These are phyloP conservation scores for Trametes hirsuta DNA, from an alignment of 1,284 basidiomycete genomes.

Conservation along the genomic window DNA sequence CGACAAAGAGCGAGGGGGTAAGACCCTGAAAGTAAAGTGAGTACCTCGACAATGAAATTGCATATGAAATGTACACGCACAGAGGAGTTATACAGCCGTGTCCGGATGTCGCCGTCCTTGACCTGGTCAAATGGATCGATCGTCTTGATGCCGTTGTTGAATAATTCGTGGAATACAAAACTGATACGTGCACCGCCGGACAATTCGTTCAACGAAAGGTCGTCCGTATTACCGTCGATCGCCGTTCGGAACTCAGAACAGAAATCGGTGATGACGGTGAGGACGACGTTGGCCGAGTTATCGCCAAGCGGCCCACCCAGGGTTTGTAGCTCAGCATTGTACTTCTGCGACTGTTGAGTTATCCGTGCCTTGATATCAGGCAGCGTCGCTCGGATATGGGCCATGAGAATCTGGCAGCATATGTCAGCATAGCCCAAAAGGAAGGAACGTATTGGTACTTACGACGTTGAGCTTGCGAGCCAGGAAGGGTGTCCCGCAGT, in stretches of 20 bases:
- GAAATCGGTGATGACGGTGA: conserved; percentile 97
- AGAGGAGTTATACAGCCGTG: conserved; percentile 95
- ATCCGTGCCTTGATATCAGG: conserved; percentile 98
- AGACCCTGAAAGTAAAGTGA: conserved; percentile 66
- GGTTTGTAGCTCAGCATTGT: conserved; percentile 79
- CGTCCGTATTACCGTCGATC: conserved; percentile 97
- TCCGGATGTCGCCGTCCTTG: conserved; percentile 97
- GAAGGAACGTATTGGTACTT: conserved; percentile 4
- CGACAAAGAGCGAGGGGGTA: conserved; percentile 94
- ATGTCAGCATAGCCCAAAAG: background rate
- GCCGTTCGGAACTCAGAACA: conserved; percentile 94
- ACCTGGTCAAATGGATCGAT: conserved; percentile 99
- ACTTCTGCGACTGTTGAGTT: conserved; percentile 85
- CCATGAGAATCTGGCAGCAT: conserved; percentile 84
- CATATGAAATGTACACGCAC: conserved; percentile 46
- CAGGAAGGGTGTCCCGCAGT: conserved; percentile 97
- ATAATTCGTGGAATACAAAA: conserved; percentile 98
- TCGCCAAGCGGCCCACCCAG: conserved; percentile 91
- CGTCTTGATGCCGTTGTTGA: conserved; percentile 93
- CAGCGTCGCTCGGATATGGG: conserved; percentile 94
- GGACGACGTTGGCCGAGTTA: conserved; percentile 87
- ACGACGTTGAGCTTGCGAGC: conserved; percentile 97
- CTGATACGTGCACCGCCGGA: conserved; percentile 97
- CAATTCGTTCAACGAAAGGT: conserved; percentile 92
- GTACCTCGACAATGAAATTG: background rate